Conservation (phyloP, 768 basidiomycete species). For the Boletus rubropictus region DNA sequence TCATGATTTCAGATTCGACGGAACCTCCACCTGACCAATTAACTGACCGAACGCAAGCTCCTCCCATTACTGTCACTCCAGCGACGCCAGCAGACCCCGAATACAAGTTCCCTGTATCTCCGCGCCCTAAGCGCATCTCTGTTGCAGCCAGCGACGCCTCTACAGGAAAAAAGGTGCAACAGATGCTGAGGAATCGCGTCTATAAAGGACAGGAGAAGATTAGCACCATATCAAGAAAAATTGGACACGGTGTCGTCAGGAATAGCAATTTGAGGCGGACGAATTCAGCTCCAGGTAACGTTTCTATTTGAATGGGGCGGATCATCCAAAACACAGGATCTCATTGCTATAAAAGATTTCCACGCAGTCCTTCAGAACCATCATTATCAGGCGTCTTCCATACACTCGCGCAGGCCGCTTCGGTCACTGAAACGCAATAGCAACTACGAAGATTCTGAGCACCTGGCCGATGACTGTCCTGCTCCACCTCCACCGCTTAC, state of each 20-base stretch:
- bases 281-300: constrained; percentile 63
- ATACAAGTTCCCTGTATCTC: constrained; percentile 12
- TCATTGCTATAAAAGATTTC: constrained; percentile 47
- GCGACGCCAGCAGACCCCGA: constrained; percentile 46
- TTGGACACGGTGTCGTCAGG: constrained; percentile 62
- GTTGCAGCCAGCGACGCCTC: constrained; percentile 42
- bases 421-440: constrained; percentile 40
- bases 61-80: constrained; percentile 56
- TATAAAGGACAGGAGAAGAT: constrained; percentile 70
- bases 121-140: constrained; percentile 23
- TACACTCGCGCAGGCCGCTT: constrained; percentile 69
- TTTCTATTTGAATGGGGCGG: not conserved
- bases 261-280: constrained; percentile 53
- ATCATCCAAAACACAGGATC: not conserved
- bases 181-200: constrained; percentile 68
- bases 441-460: constrained; percentile 31
- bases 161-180: constrained; percentile 67
- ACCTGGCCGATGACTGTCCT: constrained; percentile 31
- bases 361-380: constrained; percentile 55
- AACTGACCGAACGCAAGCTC: not conserved
- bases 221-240: constrained; percentile 69
- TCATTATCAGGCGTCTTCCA: constrained; percentile 73
- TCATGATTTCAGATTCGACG: not conserved
- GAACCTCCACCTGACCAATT: constrained; percentile 3
- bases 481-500: constrained; percentile 30